Base-by-base conservation (phyloP, 129 eudicot species). In the Flaveria sonorensis region DNA sequence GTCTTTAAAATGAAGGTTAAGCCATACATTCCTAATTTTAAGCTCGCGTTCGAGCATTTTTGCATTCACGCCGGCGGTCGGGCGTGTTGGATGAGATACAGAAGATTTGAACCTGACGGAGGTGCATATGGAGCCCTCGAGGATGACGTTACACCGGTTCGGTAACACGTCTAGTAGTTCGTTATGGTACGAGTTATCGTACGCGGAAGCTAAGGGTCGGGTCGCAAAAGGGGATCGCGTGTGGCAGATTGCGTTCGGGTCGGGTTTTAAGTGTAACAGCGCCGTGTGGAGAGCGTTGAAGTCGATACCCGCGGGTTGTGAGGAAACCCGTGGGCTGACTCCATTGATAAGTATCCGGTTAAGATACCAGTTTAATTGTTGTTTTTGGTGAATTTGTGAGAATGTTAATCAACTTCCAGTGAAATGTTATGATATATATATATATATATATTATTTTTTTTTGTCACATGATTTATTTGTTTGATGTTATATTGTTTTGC, bases 231-330 rank as follows among this genome's bases (percentile, higher is more conserved):
- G 98, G 10, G 88, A 88, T 64, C 83, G 97, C 32, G 90, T 92
- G 11, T 92, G 97, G 97, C 97, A 92, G 83, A 92, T 92, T 77
- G 97, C 98, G 0, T 92, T 92, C 50, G 98, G 98, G 77, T 92
- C 98, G 47, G 98, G 98, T 30, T 92, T 92, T 40, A 92, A 92
- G 77, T 92, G 98, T 79, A 92, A 92, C 39, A 92, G 96, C 73
- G 98, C 98, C 26, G 98, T 90, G 3, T 92, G 98, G 98, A 88
- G 62, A 56, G 87, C 98, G 14, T 57, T 92, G 62, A 90, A 89
- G 80, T 79, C 71, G 8, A 81, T 92, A 56, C 88, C 83, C 0
- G 40, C 50, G 0, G 87, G 86, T 12, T 51, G 74, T 10, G 68
- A 66, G 85, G 71, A 9, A 92, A 92, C 79, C 98, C 98, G 5